Evolutionary conservation across 2,329 filamentous ascomycete genomes (phyloP).

Genomic region (Aspergillus sp.): DNA sequence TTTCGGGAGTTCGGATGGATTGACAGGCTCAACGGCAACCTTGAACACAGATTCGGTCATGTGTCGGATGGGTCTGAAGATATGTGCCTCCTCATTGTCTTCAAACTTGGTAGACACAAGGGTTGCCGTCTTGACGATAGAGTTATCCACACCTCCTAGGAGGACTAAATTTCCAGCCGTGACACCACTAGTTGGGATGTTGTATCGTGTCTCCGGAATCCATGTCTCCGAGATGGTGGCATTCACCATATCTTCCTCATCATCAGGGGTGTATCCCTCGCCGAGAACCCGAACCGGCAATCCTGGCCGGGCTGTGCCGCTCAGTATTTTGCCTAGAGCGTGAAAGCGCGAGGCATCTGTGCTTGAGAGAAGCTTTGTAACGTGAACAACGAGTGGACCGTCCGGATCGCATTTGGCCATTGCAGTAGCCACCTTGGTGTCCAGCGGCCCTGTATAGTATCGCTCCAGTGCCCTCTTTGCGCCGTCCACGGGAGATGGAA

Average conservation of each 20-base stretch:
- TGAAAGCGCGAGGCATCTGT: constrained; percentile 89
- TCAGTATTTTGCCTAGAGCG: constrained; percentile 88
- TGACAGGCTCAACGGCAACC: constrained; percentile 96
- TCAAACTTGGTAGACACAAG: constrained; percentile 79
- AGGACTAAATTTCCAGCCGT: constrained; percentile 93
- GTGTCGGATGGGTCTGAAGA: constrained; percentile 90
- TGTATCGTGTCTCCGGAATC: constrained; percentile 92
- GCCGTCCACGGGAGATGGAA: constrained; percentile 83
- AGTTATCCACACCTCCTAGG: constrained; percentile 93
- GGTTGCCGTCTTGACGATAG: constrained; percentile 96
- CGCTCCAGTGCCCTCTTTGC: constrained; percentile 76
- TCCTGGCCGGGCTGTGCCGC: constrained; percentile 82
- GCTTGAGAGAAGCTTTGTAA: constrained; percentile 92
- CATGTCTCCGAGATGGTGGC: constrained; percentile 85
- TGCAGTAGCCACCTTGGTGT: constrained; percentile 76
- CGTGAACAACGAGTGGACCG: constrained; percentile 85
- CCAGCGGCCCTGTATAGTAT: constrained; percentile 89
- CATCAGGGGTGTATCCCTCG: constrained; percentile 93
- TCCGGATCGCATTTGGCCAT: constrained; percentile 87
- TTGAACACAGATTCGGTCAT: constrained; percentile 98
- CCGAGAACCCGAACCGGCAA: constrained; percentile 87
- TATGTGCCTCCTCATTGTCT: constrained; percentile 89
- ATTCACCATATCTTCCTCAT: constrained; percentile 94
- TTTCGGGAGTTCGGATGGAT: constrained; percentile 95
- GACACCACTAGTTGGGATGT: constrained; percentile 86